Conservation (phyloP, 305 asterid species). For the Solanum hybrid region DNA sequence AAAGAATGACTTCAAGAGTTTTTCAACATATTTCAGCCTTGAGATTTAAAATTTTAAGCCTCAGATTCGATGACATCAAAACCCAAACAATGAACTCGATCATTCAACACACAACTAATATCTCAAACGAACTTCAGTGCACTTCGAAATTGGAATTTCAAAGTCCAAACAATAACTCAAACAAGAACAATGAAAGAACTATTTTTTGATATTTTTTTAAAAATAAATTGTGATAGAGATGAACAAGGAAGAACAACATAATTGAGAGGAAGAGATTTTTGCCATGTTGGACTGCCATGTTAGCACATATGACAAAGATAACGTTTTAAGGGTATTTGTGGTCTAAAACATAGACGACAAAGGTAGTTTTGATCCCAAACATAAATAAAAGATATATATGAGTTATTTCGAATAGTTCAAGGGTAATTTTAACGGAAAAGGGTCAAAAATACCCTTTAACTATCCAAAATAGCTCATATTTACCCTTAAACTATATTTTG, state of each 20-base stretch:
- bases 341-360: too few relatives aligned
- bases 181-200: not conserved
- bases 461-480: too few relatives aligned
- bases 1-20: not conserved
- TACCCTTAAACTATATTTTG: too few relatives aligned
- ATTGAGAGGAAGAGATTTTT: not conserved
- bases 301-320: not conserved
- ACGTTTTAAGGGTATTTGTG: too few relatives aligned
- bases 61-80: not conserved
- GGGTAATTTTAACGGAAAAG: too few relatives aligned
- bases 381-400: too few relatives aligned
- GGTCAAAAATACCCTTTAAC: too few relatives aligned
- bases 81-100: too few relatives aligned
- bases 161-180: not conserved
- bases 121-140: not conserved
- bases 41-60: not conserved
- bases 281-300: not conserved
- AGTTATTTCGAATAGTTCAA: too few relatives aligned
- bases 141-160: not conserved
- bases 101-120: too few relatives aligned
- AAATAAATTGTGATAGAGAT: not conserved
- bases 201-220: not conserved
- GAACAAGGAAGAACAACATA: not conserved
- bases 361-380: not conserved
- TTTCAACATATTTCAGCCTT: not conserved